Evolutionary conservation across 2,329 filamentous ascomycete genomes (phyloP).

Genomic region (Phialocephala sp.): DNA sequence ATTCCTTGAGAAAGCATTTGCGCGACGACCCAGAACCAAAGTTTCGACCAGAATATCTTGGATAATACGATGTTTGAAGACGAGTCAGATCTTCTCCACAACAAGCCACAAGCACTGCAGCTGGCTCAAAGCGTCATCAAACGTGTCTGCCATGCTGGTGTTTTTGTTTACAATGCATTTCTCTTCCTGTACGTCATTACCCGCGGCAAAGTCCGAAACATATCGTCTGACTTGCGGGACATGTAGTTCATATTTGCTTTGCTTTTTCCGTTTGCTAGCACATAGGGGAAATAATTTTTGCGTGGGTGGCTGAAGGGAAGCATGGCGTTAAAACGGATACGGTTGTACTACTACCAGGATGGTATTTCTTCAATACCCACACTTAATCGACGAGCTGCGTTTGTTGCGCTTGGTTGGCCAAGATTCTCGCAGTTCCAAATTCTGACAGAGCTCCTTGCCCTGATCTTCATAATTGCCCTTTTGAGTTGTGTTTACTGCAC

Average conservation of each 20-base stretch:
- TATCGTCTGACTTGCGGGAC: constrained; percentile 3
- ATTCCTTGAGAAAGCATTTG: constrained; percentile 32
- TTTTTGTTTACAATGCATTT: neutral
- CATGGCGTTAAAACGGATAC: constrained; percentile 3
- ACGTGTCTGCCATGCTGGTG: neutral
- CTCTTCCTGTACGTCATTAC: constrained; percentile 9
- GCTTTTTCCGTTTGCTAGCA: neutral
- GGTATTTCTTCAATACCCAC: constrained; percentile 8
- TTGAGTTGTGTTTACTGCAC: neutral
- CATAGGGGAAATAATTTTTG: constrained; percentile 2
- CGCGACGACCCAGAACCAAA: neutral
- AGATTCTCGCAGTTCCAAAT: neutral
- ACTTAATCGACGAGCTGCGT: neutral
- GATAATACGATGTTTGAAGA: neutral
- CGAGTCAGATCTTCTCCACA: neutral
- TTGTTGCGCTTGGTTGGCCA: neutral
- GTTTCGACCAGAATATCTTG: neutral
- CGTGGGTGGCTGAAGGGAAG: constrained; percentile 1
- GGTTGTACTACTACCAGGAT: constrained; percentile 1
- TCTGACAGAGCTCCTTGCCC: neutral
- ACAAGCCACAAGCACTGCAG: neutral
- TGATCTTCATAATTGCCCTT: neutral
- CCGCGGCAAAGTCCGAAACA: constrained; percentile 8
- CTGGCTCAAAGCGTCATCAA: neutral
- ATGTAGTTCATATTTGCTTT: constrained; percentile 8